Evolutionary conservation across 805 yeast species (phyloP).

Genomic region (Suhomyces vadensis): DNA sequence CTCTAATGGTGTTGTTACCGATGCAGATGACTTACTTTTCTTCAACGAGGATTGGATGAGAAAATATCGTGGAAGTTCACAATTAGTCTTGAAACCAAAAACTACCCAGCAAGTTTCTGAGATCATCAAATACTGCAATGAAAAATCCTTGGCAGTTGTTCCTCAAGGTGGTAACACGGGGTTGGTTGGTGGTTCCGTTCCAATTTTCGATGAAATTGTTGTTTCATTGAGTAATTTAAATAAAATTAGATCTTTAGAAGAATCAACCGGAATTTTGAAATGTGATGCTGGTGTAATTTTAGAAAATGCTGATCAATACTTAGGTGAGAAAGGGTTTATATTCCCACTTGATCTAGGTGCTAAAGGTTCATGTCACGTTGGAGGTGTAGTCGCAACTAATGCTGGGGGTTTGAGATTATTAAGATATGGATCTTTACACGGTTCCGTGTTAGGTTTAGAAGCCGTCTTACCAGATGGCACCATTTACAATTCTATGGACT

Average conservation of each 20-base stretch:
- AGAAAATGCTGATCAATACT: slow-evolving; percentile 76
- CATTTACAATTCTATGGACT: slow-evolving; percentile 72
- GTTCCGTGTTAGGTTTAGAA: slow-evolving; percentile 86
- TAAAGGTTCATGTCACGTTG: slow-evolving; percentile 94
- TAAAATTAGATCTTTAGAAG: slow-evolving; percentile 78
- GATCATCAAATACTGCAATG: slow-evolving; percentile 80
- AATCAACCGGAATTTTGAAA: slow-evolving; percentile 79
- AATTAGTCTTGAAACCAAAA: slow-evolving; percentile 78
- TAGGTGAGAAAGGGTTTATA: slow-evolving; percentile 81
- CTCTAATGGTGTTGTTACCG: slow-evolving; percentile 51
- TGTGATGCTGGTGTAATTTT: slow-evolving; percentile 89
- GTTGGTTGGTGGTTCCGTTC: slow-evolving; percentile 90
- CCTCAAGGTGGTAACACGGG: slow-evolving; percentile 99
- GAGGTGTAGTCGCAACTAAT: slow-evolving; percentile 93
- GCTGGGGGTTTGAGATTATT: slow-evolving; percentile 92
- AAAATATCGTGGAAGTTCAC: slow-evolving; percentile 86
- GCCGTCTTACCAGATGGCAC: slow-evolving; percentile 92
- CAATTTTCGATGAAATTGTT: slow-evolving; percentile 88
- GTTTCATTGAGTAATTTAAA: slow-evolving; percentile 70
- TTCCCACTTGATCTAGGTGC: slow-evolving; percentile 96
- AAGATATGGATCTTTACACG: slow-evolving; percentile 91
- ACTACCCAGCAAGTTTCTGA: slow-evolving; percentile 73
- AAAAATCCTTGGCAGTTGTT: slow-evolving; percentile 74
- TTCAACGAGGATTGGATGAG: slow-evolving; percentile 94
- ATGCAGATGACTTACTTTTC: slow-evolving; percentile 61